These are phyloP conservation scores for Colletotrichum sp. DNA, from an alignment of 2,329 filamentous ascomycete species.

Conservation along the genomic window DNA sequence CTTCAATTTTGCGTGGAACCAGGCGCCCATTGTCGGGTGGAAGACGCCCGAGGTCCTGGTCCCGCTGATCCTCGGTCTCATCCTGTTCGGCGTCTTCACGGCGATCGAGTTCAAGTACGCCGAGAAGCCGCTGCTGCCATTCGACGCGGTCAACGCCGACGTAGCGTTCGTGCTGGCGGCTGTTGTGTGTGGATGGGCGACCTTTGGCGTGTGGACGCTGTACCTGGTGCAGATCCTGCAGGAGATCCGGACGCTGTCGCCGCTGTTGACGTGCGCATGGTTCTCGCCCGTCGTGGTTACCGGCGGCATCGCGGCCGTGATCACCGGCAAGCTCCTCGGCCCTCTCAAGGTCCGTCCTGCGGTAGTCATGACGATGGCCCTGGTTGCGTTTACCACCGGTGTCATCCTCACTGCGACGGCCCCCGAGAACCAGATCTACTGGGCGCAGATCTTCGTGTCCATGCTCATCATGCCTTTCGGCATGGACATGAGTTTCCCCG, in stretches of 20 bases:
- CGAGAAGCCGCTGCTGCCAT: slow-evolving; percentile 61
- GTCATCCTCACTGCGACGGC: slow-evolving; percentile 49
- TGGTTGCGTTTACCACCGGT: slow-evolving; percentile 48
- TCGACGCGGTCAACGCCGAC: slow-evolving; percentile 52
- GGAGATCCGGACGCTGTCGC: slow-evolving; percentile 43
- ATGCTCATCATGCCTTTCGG: slow-evolving; percentile 65
- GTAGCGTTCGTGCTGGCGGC: slow-evolving; percentile 61
- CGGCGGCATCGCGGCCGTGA: slow-evolving; percentile 49
- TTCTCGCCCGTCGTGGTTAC: slow-evolving; percentile 48
- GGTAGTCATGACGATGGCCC: slow-evolving; percentile 48
- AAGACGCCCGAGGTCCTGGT: slow-evolving; percentile 58
- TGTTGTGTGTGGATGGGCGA: slow-evolving; percentile 58
- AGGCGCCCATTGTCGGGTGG: slow-evolving; percentile 67
- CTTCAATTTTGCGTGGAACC: slow-evolving; percentile 73
- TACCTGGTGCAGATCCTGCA: slow-evolving; percentile 57
- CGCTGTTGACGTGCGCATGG: slow-evolving; percentile 49
- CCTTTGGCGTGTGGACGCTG: slow-evolving; percentile 59
- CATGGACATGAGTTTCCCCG: slow-evolving; percentile 72
- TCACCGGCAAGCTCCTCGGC: slow-evolving; percentile 47
- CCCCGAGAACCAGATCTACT: slow-evolving; percentile 64
- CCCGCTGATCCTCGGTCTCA: slow-evolving; percentile 60
- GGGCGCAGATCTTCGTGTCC: slow-evolving; percentile 66
- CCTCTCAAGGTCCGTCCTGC: slow-evolving; percentile 38
- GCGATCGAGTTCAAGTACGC: slow-evolving; percentile 57
- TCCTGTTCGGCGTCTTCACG: slow-evolving; percentile 61